These are phyloP conservation scores for Fusarium continuum DNA, from an alignment of 2,329 filamentous ascomycete species.

Conservation along the genomic window DNA sequence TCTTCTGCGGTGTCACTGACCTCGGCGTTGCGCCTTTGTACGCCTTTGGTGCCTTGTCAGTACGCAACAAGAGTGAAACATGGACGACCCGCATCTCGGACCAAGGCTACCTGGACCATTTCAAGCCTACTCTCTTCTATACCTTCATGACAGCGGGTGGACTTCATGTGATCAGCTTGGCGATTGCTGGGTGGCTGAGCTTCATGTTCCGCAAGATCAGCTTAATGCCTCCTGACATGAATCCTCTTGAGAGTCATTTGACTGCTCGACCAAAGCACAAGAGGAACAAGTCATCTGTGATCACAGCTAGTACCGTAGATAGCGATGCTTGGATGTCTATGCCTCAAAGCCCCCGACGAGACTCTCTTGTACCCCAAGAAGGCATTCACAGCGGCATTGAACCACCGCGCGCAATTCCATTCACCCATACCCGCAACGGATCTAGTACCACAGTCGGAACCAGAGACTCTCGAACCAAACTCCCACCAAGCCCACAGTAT, in stretches of 20 bases:
- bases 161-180: constrained; percentile 75
- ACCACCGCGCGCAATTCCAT: constrained; percentile 71
- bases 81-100: constrained; percentile 77
- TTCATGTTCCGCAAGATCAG: constrained; percentile 84
- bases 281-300: constrained; percentile 71
- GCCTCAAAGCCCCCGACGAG: constrained; percentile 53
- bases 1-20: constrained; percentile 82
- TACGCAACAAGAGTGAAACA: constrained; percentile 52
- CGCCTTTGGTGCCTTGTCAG: constrained; percentile 61
- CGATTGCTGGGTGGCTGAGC: constrained; percentile 78
- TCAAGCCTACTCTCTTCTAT: constrained; percentile 75
- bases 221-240: constrained; percentile 89
- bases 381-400: constrained; percentile 57
- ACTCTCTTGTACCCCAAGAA: constrained; percentile 57
- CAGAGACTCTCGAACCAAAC: constrained; percentile 63
- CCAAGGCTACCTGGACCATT: constrained; percentile 62
- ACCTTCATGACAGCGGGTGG: constrained; percentile 69
- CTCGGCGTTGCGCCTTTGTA: constrained; percentile 64
- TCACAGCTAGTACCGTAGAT: constrained; percentile 54
- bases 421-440: constrained; percentile 77
- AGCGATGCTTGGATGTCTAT: constrained; percentile 69
- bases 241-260: constrained; percentile 86
- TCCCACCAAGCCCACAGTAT: constrained; percentile 63
- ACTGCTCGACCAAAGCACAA: constrained; percentile 78
- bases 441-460: constrained; percentile 67